phyloP scores from a whole-genome alignment of 495 filamentous ascomycete species.

The Tuber brumale region DNA sequence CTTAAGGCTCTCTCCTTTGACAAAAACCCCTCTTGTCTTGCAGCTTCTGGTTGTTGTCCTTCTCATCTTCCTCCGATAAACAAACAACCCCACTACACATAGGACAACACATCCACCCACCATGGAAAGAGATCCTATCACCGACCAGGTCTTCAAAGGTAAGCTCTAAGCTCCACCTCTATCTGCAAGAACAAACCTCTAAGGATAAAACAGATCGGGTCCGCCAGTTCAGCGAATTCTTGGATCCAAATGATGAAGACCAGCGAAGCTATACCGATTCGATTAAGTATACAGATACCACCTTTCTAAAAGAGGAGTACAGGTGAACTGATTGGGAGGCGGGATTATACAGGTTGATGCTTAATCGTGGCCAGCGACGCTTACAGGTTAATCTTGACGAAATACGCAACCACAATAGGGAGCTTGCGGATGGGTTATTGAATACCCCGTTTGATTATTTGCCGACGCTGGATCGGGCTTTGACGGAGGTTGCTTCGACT shows the following conservation, averaged over 20 bases:
- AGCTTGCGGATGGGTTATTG: constrained; percentile 82
- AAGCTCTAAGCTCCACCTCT: background rate
- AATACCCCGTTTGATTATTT: constrained; percentile 80
- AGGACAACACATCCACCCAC: background rate
- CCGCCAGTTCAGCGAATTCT: constrained; percentile 37
- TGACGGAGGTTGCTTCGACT: constrained; percentile 78
- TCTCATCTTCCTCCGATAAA: background rate
- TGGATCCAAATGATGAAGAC: constrained; percentile 39
- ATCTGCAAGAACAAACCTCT: background rate
- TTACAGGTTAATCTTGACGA: constrained; percentile 87
- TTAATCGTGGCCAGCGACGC: constrained; percentile 74
- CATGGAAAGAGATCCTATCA: constrained; percentile 3
- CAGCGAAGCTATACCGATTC: constrained; percentile 36
- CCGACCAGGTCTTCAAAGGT: constrained; percentile 3
- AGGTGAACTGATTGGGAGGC: constrained; percentile 1
- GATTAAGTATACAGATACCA: constrained; percentile 15
- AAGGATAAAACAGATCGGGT: constrained; percentile 30
- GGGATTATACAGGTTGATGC: constrained; percentile 60
- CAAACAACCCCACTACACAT: constrained; percentile 4
- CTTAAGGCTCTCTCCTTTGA: background rate
- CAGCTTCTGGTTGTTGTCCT: background rate
- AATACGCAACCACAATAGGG: constrained; percentile 79
- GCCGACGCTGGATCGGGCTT: constrained; percentile 77
- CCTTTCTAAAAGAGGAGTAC: background rate
- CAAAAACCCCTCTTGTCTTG: background rate